Percentiles rank a stretch among this genome's conserved stretches.
These are phyloP conservation scores for Oryza punctata DNA, from an alignment of 176 grass and related monocot species.

Conservation along the genomic window DNA sequence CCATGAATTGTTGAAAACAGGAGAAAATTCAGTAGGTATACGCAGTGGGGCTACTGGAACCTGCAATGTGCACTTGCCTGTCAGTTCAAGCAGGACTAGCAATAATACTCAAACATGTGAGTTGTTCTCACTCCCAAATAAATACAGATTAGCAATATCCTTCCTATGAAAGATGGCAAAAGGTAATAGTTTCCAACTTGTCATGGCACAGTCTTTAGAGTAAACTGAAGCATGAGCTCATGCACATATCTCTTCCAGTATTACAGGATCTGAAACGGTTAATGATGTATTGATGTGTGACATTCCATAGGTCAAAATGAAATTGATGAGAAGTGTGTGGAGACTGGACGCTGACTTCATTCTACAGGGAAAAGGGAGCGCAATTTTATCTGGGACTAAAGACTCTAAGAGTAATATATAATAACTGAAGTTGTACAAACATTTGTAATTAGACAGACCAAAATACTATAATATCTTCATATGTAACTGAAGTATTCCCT, in stretches of 20 bases:
- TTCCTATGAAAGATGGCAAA: conserved; percentile 7
- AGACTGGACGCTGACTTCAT: background rate
- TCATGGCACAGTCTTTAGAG: background rate
- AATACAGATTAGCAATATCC: conserved; percentile 2
- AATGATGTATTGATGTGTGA: background rate
- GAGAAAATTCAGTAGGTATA: conserved; percentile 52
- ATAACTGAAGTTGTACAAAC: background rate
- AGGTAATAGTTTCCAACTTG: conserved; percentile 20
- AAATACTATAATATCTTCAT: background rate
- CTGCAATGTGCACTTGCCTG: conserved; percentile 46
- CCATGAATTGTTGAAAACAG: conserved; percentile 49
- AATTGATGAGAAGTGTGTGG: background rate
- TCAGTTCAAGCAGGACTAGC: conserved; percentile 35
- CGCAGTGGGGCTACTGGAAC: conserved; percentile 68
- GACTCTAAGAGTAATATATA: background rate
- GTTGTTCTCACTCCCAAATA: background rate
- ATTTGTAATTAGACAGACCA: background rate
- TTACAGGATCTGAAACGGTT: conserved; percentile 20
- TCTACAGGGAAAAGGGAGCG: no score
- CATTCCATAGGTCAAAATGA: conserved; percentile 1
- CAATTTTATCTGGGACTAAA: no score
- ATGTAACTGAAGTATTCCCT: background rate
- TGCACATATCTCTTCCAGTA: conserved; percentile 4
- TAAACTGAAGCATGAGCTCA: conserved; percentile 2
- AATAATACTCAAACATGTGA: conserved; percentile 18